Evolutionary conservation across 2,329 filamentous ascomycete species (phyloP).

Genomic region (Coniochaeta hoffmannii): DNA sequence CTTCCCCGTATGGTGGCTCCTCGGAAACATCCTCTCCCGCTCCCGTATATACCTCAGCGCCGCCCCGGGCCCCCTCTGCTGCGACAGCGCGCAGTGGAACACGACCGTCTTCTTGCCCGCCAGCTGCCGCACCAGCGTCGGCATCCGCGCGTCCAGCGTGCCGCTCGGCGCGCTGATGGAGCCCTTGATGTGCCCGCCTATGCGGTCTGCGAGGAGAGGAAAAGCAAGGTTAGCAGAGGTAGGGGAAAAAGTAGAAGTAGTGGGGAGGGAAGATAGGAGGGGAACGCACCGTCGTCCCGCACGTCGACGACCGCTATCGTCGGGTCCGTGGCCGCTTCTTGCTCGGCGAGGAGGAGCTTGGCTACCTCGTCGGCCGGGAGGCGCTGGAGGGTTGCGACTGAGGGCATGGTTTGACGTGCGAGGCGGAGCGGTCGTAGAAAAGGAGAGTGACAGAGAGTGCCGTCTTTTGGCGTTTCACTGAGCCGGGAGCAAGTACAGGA

Average conservation of each 20-base stretch:
- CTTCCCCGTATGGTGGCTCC: slow-evolving; percentile 1
- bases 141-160: slow-evolving; percentile 67
- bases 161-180: slow-evolving; percentile 68
- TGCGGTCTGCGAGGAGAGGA: slow-evolving; percentile 53
- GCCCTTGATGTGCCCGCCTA: slow-evolving; percentile 81
- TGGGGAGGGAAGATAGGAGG: background rate
- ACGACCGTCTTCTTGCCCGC: slow-evolving; percentile 74
- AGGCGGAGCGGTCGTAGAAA: background rate
- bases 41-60: slow-evolving; percentile 74
- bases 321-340: slow-evolving; percentile 25
- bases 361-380: slow-evolving; percentile 65
- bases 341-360: slow-evolving; percentile 49
- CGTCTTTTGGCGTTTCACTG: too few relatives aligned
- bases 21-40: slow-evolving; percentile 43
- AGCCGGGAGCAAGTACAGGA: too few relatives aligned
- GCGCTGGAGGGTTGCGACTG: slow-evolving; percentile 55
- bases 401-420: slow-evolving; percentile 31
- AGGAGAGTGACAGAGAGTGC: background rate
- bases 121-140: slow-evolving; percentile 74
- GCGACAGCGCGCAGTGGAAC: slow-evolving; percentile 90
- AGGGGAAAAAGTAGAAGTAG: background rate
- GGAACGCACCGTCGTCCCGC: slow-evolving; percentile 62
- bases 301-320: slow-evolving; percentile 78
- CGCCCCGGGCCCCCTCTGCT: slow-evolving; percentile 81
- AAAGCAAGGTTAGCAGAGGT: background rate